These are phyloP conservation scores for Camelina neglecta DNA, from an alignment of 345 rosid genomes.

Conservation along the genomic window DNA sequence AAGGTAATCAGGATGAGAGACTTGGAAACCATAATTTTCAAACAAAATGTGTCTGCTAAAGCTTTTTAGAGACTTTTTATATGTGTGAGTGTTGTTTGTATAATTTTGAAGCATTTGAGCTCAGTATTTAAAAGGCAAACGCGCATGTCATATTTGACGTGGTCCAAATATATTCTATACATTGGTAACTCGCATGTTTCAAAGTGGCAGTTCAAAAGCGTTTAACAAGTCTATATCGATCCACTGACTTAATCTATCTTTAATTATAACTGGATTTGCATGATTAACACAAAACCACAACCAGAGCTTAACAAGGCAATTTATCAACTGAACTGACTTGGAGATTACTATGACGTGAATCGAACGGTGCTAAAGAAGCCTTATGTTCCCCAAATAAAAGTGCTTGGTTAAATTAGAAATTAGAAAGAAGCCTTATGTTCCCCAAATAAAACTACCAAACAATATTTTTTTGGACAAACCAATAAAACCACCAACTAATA, in stretches of 20 bases:
- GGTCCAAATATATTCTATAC: not conserved
- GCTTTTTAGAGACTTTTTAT: not conserved
- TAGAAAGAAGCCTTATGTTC: too few species aligned
- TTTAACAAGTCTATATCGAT: not conserved
- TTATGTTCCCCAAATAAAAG: too few species aligned
- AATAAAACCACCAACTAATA: too few species aligned
- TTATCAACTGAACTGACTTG: too few species aligned
- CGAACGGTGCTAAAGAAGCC: too few species aligned
- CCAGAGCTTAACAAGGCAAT: too few species aligned
- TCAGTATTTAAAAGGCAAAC: constrained; percentile 6
- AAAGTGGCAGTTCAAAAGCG: constrained; percentile 25
- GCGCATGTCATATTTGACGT: constrained; percentile 18
- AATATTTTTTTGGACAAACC: too few species aligned
- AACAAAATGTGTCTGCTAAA: not conserved
- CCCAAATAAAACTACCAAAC: too few species aligned
- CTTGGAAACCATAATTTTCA: constrained; percentile 10
- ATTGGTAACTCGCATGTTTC: not conserved
- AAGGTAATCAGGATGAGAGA: not conserved
- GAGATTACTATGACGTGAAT: too few species aligned
- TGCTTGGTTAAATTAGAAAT: too few species aligned
- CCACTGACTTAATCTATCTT: not conserved
- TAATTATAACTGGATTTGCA: not conserved
- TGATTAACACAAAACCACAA: too few species aligned
- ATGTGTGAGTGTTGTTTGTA: constrained; percentile 9
- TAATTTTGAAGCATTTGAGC: not conserved